These are phyloP conservation scores for Candida xyloterini DNA, from an alignment of 805 yeast genomes.

Conservation along the genomic window DNA sequence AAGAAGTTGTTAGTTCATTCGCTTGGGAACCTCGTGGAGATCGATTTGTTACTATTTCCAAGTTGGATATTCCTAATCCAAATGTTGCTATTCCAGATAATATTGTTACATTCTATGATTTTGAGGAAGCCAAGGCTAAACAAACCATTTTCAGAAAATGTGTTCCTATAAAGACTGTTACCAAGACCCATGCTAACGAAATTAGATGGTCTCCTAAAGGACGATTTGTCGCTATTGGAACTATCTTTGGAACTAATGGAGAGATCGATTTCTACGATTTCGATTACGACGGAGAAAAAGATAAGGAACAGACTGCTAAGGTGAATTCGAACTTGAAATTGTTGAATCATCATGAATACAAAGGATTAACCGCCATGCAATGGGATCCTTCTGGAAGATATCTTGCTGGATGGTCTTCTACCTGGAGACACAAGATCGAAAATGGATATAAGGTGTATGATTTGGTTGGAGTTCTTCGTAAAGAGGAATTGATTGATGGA, in stretches of 20 bases:
- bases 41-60: slow-evolving; percentile 77
- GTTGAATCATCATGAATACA: slow-evolving; percentile 60
- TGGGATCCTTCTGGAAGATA: slow-evolving; percentile 98
- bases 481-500: slow-evolving; percentile 74
- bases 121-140: slow-evolving; percentile 56
- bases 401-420: slow-evolving; percentile 82
- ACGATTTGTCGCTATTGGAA: slow-evolving; percentile 64
- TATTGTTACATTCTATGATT: slow-evolving; percentile 71
- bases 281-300: slow-evolving; percentile 68
- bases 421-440: slow-evolving; percentile 79
- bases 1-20: slow-evolving; percentile 81
- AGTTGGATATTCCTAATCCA: slow-evolving; percentile 47
- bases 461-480: slow-evolving; percentile 71
- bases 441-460: slow-evolving; percentile 90
- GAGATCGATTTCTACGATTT: slow-evolving; percentile 84
- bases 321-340: slow-evolving; percentile 57
- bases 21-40: slow-evolving; percentile 96
- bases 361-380: slow-evolving; percentile 75
- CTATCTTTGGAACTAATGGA: slow-evolving; percentile 42
- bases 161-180: slow-evolving; percentile 53
- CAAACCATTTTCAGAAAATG: slow-evolving; percentile 29
- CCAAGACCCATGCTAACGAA: slow-evolving; percentile 65
- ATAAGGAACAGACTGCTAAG: slow-evolving; percentile 42
- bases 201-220: slow-evolving; percentile 92
- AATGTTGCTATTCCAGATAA: slow-evolving; percentile 68